Evolutionary conservation across 1,284 basidiomycete genomes (phyloP), one percentile per base, ranked within the genome.

Genomic region (Sporisorium graminicola): DNA sequence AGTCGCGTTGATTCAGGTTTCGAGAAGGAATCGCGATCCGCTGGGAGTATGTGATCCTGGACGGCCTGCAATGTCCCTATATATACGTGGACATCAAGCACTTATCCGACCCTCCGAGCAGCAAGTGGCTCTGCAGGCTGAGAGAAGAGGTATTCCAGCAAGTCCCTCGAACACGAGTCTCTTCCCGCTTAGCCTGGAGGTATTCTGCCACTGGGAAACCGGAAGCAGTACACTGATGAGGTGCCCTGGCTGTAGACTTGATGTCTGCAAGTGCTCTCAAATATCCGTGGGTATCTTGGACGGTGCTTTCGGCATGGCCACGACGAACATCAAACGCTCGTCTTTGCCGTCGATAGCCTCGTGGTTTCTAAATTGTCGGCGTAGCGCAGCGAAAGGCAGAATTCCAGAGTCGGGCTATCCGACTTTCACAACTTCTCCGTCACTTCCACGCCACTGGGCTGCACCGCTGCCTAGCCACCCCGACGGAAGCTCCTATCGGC

Each of bases 401-500:
- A 31, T n/a, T n/a, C 16, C 9, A 29, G 29, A 12, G 12, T 29
- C 49, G 49, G 49, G 27, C 14, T 9, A 31, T 50, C 49, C 49
- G 49, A 33, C 8, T 9, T 4, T 18, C 8, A 18, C 16, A 16
- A 1, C 18, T 18, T 8, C 6, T 49, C 14, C 26, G 16, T n/a
- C 27, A n/a, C 47, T n/a, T 5, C n/a, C 40, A 43, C 40, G 40
- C 2, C 29, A 4, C 13, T 50, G 20, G 8, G 22, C 14, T 14
- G 37, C 24, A 13, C 31, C n/a, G 20, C 1, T 29, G 14, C 26
- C 50, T 29, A 49, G 44, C 4, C 43, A 58, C 35, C 31, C 65
- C 65, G 59, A 63, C 59, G 59, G 59, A 58, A 68, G 43, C 26
- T 14, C 9, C 4, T 7, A 14, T 50, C 65, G 65, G 65, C n/a